Base-by-base conservation (phyloP, 2,329 filamentous ascomycete genomes). In the Aspergillus sojae region DNA sequence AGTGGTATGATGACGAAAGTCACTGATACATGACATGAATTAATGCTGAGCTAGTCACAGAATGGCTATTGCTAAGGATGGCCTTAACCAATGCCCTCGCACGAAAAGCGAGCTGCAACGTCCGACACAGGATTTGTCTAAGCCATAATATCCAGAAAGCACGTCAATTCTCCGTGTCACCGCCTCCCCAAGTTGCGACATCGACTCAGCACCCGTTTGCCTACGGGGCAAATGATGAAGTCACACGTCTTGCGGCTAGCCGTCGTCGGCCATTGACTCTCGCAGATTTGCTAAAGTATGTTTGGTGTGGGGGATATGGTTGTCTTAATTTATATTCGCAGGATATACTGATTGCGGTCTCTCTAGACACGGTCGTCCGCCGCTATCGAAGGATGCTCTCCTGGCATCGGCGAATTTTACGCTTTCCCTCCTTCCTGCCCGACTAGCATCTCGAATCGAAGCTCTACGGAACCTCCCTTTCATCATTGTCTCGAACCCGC, bases 401-500 rank as follows among this genome's bases (percentile, higher is more conserved):
- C 88, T 97, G 71, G 88, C 90, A 43, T 97, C 94, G 1, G 95
- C 95, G 66, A 97, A 97, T 81, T 98, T 98, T 81, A 96, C 95
- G 14, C 90, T 98, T 68, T 92, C 90, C 32, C 91, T 97, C 59
- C 89, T 98, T 11, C 95, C 95, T 16, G 91, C 95, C 57, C 92
- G 95, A 43, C 89, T 99, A 30, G 95, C 95, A 30, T 93, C 96
- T 76, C 92, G 95, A 62, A 96, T 99, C 68, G 92, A 97, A 77
- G 93, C 93, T 50, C 84, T 99, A 21, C 90, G 94, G 67, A 97
- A 96, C 75, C 87, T 99, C 10, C 95, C 95, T 0, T 99, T 94
- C 79, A 98, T 99, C 68, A 94, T 99, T 61, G 95, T 99, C 30
- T 94, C 94, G n/a, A 98, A 99, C 76, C 92, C 93, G 1, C 93